Base-by-base conservation (phyloP, 1,284 basidiomycete genomes). In the Apiotrichum montevideense region DNA sequence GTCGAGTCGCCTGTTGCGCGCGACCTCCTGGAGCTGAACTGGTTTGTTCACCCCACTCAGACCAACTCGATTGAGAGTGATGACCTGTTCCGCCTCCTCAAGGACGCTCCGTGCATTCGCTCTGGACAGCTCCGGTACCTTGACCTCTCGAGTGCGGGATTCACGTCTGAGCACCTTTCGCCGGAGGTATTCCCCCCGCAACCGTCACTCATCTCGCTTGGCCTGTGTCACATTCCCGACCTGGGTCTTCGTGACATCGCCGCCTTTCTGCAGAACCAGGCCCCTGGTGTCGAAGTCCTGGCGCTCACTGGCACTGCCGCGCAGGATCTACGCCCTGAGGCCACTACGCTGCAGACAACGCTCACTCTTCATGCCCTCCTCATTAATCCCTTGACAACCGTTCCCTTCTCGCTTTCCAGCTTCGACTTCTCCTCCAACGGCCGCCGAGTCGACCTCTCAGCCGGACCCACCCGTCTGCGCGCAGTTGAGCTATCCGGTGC, bases 31-130 rank as follows among this genome's bases (percentile, higher is more conserved):
- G 89, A 98, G 67, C 81, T 98, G 42, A 90, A 88, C 55, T 81
- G 98, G 2, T 95, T 91, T 66, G 91, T 91, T 47, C 92, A 96
- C 67, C 82, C 82, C 68, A 90, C 91, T 1, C 93, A 90, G 74
- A 82, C 85, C 0, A 90, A 87, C n/a, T 84, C 89, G 0, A 79
- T 98, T 35, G 82, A 83, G 8, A 77, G 78, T 42, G 81, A 84
- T 21, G 86, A 97, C 59, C 80, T 97, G 35, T 66, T 75, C 29
- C 80, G 83, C 29, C 84, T 98, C 52, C 73, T 98, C 54, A 79
- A 81, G 1, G 74, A 77, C 14, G 92, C 92, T 0, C 92, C 92
- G 0, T 91, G 88, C 70, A 88, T 98, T 79, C 78, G 79, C 11
- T 84, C 80, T 37, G 90, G 90, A 14, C 76, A 83, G 54, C 79